Conservation (phyloP, 371 early-diverging fungal genomes). For the Massospora cicadina region DNA sequence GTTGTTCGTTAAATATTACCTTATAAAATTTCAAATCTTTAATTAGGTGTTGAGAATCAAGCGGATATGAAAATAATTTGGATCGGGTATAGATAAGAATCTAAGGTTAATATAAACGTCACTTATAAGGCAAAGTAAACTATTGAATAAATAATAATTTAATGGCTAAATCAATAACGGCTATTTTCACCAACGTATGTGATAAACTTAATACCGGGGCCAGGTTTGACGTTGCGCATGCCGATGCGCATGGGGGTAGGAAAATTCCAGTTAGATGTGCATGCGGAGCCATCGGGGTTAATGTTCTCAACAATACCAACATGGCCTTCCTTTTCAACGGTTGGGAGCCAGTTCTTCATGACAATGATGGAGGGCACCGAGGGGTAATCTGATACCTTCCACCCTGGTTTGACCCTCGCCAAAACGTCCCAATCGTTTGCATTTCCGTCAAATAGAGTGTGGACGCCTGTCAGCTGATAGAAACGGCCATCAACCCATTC, state of each 20-base stretch:
- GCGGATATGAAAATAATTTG: no score
- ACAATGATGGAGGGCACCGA: constrained; percentile 10
- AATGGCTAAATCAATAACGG: no score
- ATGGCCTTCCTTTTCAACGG: constrained; percentile 5
- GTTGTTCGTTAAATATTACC: no score
- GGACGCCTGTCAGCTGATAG: constrained; percentile 7
- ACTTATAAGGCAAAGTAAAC: no score
- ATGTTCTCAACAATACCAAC: constrained; percentile 11
- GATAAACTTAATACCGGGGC: neutral
- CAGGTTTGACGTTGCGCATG: neutral
- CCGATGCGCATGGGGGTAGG: neutral
- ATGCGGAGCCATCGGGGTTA: constrained; percentile 1
- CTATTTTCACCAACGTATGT: neutral
- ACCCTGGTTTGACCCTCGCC: constrained; percentile 2
- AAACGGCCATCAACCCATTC: constrained; percentile 12
- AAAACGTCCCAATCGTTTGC: constrained; percentile 1
- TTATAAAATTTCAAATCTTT: no score
- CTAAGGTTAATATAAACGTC: no score
- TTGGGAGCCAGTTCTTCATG: constrained; percentile 4
- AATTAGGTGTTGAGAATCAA: no score
- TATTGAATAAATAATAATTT: no score
- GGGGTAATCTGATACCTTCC: constrained; percentile 7
- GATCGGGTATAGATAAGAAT: no score
- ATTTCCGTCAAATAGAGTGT: constrained; percentile 7
- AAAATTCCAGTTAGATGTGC: constrained; percentile 9